Evolutionary conservation across 106 monocot species (phyloP), one percentile per base, ranked within the genome.

Genomic region (Dioscorea zingiberensis): DNA sequence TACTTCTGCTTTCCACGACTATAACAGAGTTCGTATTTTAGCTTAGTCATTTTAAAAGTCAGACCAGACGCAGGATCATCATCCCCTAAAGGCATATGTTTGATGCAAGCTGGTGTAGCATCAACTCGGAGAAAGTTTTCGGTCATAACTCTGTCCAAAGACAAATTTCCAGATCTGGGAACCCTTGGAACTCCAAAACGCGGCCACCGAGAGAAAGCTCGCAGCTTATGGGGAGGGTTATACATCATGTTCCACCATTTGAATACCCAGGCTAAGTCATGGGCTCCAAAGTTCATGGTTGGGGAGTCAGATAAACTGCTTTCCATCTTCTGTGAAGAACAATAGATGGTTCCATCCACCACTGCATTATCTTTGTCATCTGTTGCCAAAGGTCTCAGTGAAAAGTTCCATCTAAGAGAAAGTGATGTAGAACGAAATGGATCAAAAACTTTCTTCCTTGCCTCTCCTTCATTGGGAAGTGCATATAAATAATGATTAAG

Each of bases 181-280:
- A 66, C 63, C 77, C 93, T 93, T 29, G 89, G 84, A 71, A 98
- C 76, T 25, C 86, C 84, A 87, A 89, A 98, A 60, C 93, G 88
- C 62, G 98, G 98, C 89, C 93, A 98, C 11, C 98, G 83, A 73
- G 98, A 98, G 72, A 98, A 98, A 62, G 88, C 82, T 65, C 98
- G 84, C 47, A 98, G 62, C 66, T 98, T 98, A 61, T 98, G 84
- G 65, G 98, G 98, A 76, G 98, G 98, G 71, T 61, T 75, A 73
- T 86, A 93, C 67, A 79, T 48, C 71, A 98, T 19, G 55, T 74
- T 93, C 89, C 89, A 93, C 81, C 83, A 98, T 65, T 89, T 98
- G 24, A 93, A 58, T 69, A 98, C 53, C 98, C 98, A 98, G 59
- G 71, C 69, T 21, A 98, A 72, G 62, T 98, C 93, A 82, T 98